Evolutionary conservation across 176 grass and related monocot genomes (phyloP).

Genomic region (Rhipidocladum racemiflorum): DNA sequence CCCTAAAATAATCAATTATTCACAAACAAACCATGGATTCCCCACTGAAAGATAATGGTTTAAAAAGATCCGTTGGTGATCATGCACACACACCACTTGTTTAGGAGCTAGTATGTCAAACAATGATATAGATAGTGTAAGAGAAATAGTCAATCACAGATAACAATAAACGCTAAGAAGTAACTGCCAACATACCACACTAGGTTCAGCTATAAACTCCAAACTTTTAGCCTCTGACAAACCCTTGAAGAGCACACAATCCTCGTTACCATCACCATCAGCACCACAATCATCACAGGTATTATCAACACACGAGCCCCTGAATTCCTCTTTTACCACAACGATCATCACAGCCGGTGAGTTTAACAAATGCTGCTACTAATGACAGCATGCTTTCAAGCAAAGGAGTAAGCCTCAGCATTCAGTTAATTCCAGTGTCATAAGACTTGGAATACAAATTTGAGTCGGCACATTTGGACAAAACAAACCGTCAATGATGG

Average conservation of each 20-base stretch:
- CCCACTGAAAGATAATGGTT: background rate
- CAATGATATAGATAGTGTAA: too few species aligned
- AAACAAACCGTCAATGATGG: conserved; percentile 4
- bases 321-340: conserved; percentile 12
- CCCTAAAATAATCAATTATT: background rate
- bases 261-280: background rate
- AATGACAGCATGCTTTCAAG: conserved; percentile 15
- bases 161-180: too few species aligned
- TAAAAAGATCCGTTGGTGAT: background rate
- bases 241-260: conserved; percentile 17
- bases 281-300: background rate
- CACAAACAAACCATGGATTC: background rate
- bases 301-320: background rate
- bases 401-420: too few species aligned
- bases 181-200: too few species aligned
- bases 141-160: too few species aligned
- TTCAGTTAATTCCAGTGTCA: background rate
- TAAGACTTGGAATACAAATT: conserved; percentile 1
- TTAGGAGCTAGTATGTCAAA: background rate
- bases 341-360: background rate
- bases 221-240: conserved; percentile 17
- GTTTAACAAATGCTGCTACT: background rate
- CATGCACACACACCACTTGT: background rate
- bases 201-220: too few species aligned
- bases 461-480: background rate